Percentiles rank a stretch among this genome's conserved stretches.
Conservation (phyloP, 768 basidiomycete genomes). For the Tricholoma saponaceum region DNA sequence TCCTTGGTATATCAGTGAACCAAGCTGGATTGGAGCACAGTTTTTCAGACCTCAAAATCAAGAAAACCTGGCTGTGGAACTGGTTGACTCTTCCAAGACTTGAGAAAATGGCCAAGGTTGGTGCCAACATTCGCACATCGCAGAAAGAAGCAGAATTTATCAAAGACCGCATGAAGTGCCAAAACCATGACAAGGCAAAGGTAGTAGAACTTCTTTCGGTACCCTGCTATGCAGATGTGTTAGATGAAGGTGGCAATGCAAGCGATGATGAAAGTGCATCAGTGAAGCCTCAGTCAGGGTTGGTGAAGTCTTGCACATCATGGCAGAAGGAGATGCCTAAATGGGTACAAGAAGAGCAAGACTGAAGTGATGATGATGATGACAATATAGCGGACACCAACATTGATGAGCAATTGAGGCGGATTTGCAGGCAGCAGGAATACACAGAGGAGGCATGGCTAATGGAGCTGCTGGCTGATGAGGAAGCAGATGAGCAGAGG, state of each 20-base stretch:
- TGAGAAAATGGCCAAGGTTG: slow-evolving; percentile 11
- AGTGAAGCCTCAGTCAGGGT: background rate
- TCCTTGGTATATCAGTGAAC: slow-evolving; percentile 21
- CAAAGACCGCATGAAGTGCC: slow-evolving; percentile 5
- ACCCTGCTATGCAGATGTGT: slow-evolving; percentile 15
- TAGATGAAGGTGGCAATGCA: background rate
- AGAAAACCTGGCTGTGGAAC: slow-evolving; percentile 19
- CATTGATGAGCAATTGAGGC: slow-evolving; percentile 7
- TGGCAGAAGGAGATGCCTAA: slow-evolving; percentile 19
- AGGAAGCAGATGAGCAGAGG: slow-evolving; percentile 13
- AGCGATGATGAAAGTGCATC: background rate
- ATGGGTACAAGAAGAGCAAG: slow-evolving; percentile 10
- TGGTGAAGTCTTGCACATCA: slow-evolving; percentile 10
- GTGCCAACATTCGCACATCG: slow-evolving; percentile 7
- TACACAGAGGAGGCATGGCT: slow-evolving; percentile 14
- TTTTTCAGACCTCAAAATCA: slow-evolving; percentile 26
- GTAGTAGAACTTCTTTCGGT: slow-evolving; percentile 15
- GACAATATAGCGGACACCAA: background rate
- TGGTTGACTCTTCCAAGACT: slow-evolving; percentile 3
- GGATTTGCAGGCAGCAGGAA: slow-evolving; percentile 3
- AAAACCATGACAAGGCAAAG: slow-evolving; percentile 15
- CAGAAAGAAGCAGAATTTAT: slow-evolving; percentile 14
- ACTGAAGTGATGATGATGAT: slow-evolving; percentile 2
- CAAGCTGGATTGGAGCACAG: slow-evolving; percentile 18
- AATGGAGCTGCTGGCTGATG: slow-evolving; percentile 19